phyloP scores from a whole-genome alignment of 1,139 yeast genomes.

The Taphrina sp. region DNA sequence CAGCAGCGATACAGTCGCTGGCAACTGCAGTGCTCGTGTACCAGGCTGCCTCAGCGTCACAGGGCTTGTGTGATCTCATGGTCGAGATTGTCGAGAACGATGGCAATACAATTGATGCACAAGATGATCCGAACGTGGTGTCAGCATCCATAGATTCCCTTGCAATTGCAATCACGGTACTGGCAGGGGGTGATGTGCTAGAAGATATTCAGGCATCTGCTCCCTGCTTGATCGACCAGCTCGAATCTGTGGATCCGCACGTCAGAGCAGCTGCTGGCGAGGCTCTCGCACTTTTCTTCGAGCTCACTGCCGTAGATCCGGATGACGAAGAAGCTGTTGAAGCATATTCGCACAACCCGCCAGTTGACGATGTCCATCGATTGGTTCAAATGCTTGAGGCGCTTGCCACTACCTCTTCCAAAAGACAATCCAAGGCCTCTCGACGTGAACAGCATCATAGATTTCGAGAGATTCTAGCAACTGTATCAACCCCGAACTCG shows the following conservation, averaged over 20 bases:
- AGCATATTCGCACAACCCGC: conserved; percentile 28
- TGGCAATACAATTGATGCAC: conserved; percentile 37
- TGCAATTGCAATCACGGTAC: conserved; percentile 33
- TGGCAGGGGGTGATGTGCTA: conserved; percentile 33
- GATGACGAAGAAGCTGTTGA: conserved; percentile 34
- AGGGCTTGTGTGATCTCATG: conserved; percentile 32
- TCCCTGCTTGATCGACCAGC: conserved; percentile 39
- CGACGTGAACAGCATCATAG: conserved; percentile 38
- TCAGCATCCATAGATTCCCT: conserved; percentile 33
- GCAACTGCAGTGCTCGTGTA: conserved; percentile 34
- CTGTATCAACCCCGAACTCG: conserved; percentile 36
- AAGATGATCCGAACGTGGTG: conserved; percentile 36
- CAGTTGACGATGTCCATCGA: conserved; percentile 38
- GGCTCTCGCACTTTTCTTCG: conserved; percentile 39
- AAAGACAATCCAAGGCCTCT: conserved; percentile 37
- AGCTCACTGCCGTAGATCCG: conserved; percentile 35
- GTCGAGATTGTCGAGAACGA: conserved; percentile 38
- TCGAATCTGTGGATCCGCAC: conserved; percentile 37
- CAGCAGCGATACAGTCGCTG: conserved; percentile 35
- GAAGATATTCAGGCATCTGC: conserved; percentile 34
- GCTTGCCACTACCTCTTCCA: conserved; percentile 38
- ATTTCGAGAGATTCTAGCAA: conserved; percentile 39
- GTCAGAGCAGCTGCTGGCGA: conserved; percentile 39
- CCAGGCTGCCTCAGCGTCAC: conserved; percentile 28
- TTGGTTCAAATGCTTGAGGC: conserved; percentile 35